A percentile compares a stretch with the other conserved stretches of the same genome.
phyloP scores from a whole-genome alignment of 345 rosid genomes.

The Camelina hispida region DNA sequence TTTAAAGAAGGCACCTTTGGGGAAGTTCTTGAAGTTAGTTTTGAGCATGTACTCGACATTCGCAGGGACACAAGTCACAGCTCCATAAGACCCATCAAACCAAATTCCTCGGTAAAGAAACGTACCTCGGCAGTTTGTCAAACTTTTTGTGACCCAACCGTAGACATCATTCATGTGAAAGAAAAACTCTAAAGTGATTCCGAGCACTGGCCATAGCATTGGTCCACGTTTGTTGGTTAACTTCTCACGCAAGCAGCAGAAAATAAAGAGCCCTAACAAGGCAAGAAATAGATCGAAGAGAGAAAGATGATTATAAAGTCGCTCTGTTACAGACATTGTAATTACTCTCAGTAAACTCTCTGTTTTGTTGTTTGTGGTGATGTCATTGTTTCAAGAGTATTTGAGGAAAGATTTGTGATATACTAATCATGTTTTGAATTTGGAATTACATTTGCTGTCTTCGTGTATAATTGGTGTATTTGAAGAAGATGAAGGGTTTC shows the following conservation, averaged over 20 bases:
- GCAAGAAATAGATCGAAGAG: conserved; percentile 53
- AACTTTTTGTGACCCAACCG: conserved; percentile 50
- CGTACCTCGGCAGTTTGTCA: conserved; percentile 56
- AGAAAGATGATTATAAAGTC: conserved; percentile 38
- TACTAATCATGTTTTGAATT: conserved; percentile 16
- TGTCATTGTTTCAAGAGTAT: conserved; percentile 16
- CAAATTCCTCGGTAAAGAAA: conserved; percentile 58
- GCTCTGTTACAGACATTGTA: conserved; percentile 40
- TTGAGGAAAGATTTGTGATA: conserved; percentile 13
- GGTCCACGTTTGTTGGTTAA: conserved; percentile 54
- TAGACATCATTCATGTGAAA: conserved; percentile 44
- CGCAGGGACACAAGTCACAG: conserved; percentile 58
- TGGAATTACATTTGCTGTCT: conserved; percentile 23
- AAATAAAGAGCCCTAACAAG: conserved; percentile 54
- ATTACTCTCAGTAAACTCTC: not conserved
- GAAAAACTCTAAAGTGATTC: conserved; percentile 52
- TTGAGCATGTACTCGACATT: conserved; percentile 68
- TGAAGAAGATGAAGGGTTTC: conserved; percentile 8
- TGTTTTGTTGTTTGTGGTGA: conserved; percentile 10
- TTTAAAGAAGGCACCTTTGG: conserved; percentile 61
- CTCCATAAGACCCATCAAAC: conserved; percentile 61
- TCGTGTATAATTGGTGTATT: conserved; percentile 11
- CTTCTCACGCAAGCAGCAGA: conserved; percentile 56
- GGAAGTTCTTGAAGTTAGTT: conserved; percentile 73
- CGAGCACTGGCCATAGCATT: conserved; percentile 73